Base-by-base conservation (phyloP, 1,139 yeast species). In the Arxiozyma slooffiae region DNA sequence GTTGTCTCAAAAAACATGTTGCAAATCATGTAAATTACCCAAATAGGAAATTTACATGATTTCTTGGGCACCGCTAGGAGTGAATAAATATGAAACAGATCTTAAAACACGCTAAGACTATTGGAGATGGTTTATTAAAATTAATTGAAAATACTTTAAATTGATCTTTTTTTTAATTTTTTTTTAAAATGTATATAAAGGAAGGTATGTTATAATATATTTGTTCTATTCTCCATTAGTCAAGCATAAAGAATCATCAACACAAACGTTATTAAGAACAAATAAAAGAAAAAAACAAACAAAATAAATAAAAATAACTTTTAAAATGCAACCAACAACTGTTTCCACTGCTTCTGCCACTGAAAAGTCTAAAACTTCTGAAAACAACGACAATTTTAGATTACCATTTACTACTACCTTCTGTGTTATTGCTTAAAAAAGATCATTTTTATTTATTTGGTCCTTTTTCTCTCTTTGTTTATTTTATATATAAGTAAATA, bases 381-480 rank as follows among this genome's bases (percentile, higher is more conserved):
- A 63, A 50, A 61, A 61, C 57, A 61, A 60, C 48, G 67, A 63
- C 50, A 61, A 63, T 55, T 63, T 57, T 53, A 46, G 38, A 17
- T 34, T 42, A 16, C 50, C 50, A 42, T 48, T 8, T n/a, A 42
- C 9, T 26, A 42, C 46, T 11, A 26, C 43, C 38, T 59, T 55
- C 44, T 63, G 67, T 50, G 61, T 62, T 21, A 60, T 63, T 43
- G 61, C 60, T 41, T 62, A 54, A 50, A 34, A 24, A 20, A 30
- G 7, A 8, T 34, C 2, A 23, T n/a, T 41, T 21, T 16, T 16
- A 30, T 26, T 20, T 38, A 18, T 17, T 45, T 30, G 43, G 20
- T 30, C 44, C 41, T 46, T 51, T 52, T 18, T 50, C 6, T 30
- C 14, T 30, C n/a, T 30, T 6, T 23, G 7, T 23, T 23, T 23